These are phyloP conservation scores for Cystoderma amianthinum DNA, from an alignment of 768 basidiomycete species.

Conservation along the genomic window DNA sequence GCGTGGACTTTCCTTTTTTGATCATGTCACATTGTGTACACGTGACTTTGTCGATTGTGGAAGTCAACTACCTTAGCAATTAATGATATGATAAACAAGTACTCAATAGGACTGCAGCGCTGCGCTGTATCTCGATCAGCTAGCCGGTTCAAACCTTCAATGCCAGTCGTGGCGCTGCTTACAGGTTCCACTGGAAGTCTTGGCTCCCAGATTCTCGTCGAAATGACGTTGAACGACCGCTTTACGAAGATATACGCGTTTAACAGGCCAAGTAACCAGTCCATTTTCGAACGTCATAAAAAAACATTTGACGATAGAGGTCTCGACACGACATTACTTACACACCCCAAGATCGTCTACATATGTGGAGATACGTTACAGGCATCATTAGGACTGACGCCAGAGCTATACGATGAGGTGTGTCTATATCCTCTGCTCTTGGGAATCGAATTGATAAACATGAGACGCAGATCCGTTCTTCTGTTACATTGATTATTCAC, in stretches of 20 bases:
- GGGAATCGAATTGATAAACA: neutral
- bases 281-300: neutral
- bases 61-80: too few relatives aligned
- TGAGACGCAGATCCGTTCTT: constrained; percentile 21
- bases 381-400: neutral
- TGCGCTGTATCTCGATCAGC: too few relatives aligned
- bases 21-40: too few relatives aligned
- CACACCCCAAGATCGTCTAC: neutral
- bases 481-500: constrained; percentile 29
- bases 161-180: constrained; percentile 18
- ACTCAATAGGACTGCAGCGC: constrained; percentile 4
- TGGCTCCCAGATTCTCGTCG: constrained; percentile 25
- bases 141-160: too few relatives aligned
- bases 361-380: neutral
- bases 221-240: constrained; percentile 13
- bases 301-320: neutral
- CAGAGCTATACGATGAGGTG: neutral
- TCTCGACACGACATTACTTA: neutral
- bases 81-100: neutral
- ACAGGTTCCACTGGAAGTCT: constrained; percentile 34
- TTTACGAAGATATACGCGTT: constrained; percentile 24
- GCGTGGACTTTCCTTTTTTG: constrained; percentile 2
- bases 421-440: neutral
- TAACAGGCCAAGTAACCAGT: constrained; percentile 15
- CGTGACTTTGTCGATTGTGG: too few relatives aligned